Base-by-base conservation (phyloP, 2,329 filamentous ascomycete species). In the Pseudogymnoascus sp. region DNA sequence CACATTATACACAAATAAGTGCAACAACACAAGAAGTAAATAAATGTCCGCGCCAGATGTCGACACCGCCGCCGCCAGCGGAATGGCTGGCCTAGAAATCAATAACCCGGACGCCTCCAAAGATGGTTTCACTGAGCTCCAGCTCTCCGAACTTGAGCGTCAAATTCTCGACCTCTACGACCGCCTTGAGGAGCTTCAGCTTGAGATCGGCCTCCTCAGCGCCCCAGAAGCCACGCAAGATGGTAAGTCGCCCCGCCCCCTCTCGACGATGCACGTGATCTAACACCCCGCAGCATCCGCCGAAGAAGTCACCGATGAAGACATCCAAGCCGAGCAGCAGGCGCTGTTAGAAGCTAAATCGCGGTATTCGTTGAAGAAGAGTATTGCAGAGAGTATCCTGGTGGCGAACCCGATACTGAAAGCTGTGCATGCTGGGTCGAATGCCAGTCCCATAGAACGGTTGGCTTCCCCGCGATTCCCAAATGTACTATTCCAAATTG, bases 321-420 rank as follows among this genome's bases (percentile, higher is more conserved):
- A 81, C 66, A 71, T 84, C 47, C 76, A 81, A 64, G 76, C 77
- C 43, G 84, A 85, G 6, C 84, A 91, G 72, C 78, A 79, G 60
- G 84, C 85, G 58, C 80, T 73, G 16, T 78, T 93, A 30, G 82
- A 90, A 66, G 84, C 89, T 25, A 85, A 85, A 69, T 85, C 89
- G 61, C 79, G 80, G 62, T 89, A 90, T 72, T 79, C 84, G 39
- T 78, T 93, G 61, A 84, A 84, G 64, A 87, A 87, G 70, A 84
- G 84, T 63, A 85, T 89, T 20, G 78, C 86, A 20, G 84, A 88
- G 64, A 84, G 81, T 54, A 84, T 90, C 60, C 74, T 94, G 65
- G 83, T 84, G 66, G 85, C 86, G 61, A 87, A 90, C 67, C 90
- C 91, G 6, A 85, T 89, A 39, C 76, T 95, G 62, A 90, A 89